Base-by-base conservation (phyloP, 176 grass and related monocot species). In the Secale cereale region DNA sequence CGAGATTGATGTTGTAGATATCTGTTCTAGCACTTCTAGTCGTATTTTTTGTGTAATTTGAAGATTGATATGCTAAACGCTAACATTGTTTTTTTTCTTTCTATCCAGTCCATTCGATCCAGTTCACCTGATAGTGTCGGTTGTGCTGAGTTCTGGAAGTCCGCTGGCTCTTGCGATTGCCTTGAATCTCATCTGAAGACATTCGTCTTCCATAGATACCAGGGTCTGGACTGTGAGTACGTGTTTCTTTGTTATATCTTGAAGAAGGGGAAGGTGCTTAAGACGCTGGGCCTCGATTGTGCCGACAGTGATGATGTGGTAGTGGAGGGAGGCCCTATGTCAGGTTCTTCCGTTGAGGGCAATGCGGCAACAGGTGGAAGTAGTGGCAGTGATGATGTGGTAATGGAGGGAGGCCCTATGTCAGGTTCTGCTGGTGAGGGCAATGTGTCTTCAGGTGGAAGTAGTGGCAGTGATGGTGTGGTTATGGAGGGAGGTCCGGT, bases 131-230 rank as follows among this genome's bases (percentile, higher is more conserved):
- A 66, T 25, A 41, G 1, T 4, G 56, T 0, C 22, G 1, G 14
- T 35, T 59, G 57, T 17, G 0, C 17, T 43, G 60, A 65, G 26
- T 59, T 87, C 71, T 87, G 78, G 85, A 10, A 77, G 8, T 56
- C 50, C 45, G 19, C 1, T 25, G 26, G 12, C 52, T 29, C 78
- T 31, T 77, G 79, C 3, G 19, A 87, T 37, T 87, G 85, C 46
- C 70, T 87, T 0, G 23, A 82, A 43, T 87, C 26, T 10, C 85
- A 87, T 46, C 79, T 87, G 45, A 25, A 76, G 79, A 82, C 46
- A 3, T 33, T 82, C 2, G 28, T 66, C 8, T 1, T 66, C 33
- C 19, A 87, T 4, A 78, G 78, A 13, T 25, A 0, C 26, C 3
- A 2, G 1, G 1, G 11, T 1, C 15, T 37, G 60, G 12, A 17